Evolutionary conservation across 176 grass and related monocot genomes (phyloP).

Genomic region (Eremochloa ophiuroides): DNA sequence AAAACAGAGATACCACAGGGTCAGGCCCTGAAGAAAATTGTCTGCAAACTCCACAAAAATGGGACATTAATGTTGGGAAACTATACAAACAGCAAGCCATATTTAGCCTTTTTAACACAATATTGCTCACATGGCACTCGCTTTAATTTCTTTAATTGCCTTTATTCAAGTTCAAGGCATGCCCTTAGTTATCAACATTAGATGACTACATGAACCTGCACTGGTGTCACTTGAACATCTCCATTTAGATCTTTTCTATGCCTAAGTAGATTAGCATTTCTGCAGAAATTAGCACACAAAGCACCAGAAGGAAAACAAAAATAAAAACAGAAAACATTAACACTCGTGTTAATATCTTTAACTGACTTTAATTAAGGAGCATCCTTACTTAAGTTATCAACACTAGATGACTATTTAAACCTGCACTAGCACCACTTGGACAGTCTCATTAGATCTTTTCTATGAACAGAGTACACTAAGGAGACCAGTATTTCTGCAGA

Average conservation of each 20-base stretch:
- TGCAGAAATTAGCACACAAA: not conserved
- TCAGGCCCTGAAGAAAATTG: slow-evolving; percentile 4
- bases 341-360: not conserved
- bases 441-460: not conserved
- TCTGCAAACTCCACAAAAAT: not conserved
- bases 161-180: not conserved
- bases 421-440: not conserved
- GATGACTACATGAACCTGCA: slow-evolving; percentile 4
- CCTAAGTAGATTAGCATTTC: slow-evolving; percentile 1
- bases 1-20: slow-evolving; percentile 31
- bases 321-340: not conserved
- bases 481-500: not conserved
- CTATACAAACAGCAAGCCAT: slow-evolving; percentile 16
- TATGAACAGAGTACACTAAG: not conserved
- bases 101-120: slow-evolving; percentile 2
- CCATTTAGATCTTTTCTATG: not conserved
- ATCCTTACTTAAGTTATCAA: not conserved
- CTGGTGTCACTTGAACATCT: not conserved
- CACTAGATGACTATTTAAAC: not conserved
- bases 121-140: not conserved
- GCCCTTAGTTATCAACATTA: slow-evolving; percentile 10
- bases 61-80: not conserved
- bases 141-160: not conserved
- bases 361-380: not conserved
- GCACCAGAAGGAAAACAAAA: not conserved